Base-by-base conservation (phyloP, 148 eudicot genomes). In the Talinum fruticosum region DNA sequence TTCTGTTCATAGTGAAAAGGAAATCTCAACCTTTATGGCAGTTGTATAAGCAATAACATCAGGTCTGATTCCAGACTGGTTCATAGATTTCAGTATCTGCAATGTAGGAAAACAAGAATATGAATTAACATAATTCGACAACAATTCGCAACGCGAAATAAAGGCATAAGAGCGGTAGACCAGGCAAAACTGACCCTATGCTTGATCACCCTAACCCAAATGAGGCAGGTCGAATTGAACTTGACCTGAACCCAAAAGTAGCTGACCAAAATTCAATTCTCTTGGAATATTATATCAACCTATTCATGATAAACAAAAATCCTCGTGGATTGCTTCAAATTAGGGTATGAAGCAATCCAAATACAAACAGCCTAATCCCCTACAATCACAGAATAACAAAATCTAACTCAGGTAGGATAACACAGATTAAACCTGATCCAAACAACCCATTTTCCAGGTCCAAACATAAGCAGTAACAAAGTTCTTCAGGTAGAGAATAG, bases 1-100 rank as follows among this genome's bases (percentile, higher is more conserved):
- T 69, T 41, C 65, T 10, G 10, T 32, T 28, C 37, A 51, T 23
- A 35, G 51, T 21, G 4, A 66, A 16, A 49, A 13, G 15, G 51
- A 79, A 44, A 6, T 32, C 38, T 33, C 66, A 69, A 95, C 99
- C 99, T 95, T 92, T 74, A 95, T 95, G 71, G 91, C 90, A 69
- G 93, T 86, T 72, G 99, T 92, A 78, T 95, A 95, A 53, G 96
- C 86, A 78, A 95, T 79, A 61, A 92, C 97, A 85, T 95, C 97
- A 75, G 94, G 99, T 83, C 73, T 93, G 76, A 87, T 79, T 74
- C 97, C 96, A 84, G 81, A 79, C 71, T 89, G 89, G 47, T 65
- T 86, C 94, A 92, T 92, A 84, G 89, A 82, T 81, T 85, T 93
- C 81, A 95, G 81, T 69, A 90, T 85, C 99, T 95, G 94, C 81